Evolutionary conservation across 2,329 filamentous ascomycete genomes (phyloP).

Genomic region (Dothiorella sarmentorum): DNA sequence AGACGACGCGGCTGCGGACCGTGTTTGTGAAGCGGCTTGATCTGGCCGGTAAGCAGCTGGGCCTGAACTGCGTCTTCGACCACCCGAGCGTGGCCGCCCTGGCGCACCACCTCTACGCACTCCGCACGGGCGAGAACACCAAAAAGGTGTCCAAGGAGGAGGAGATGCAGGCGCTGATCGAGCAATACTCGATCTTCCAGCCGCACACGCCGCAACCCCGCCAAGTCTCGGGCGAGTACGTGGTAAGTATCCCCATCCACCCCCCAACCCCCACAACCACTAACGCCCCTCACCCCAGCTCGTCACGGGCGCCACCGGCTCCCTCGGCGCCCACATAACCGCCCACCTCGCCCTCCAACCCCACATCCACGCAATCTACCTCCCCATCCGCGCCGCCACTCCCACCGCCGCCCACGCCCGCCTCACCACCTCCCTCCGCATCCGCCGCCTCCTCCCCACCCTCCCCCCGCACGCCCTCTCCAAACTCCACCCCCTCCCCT

Average conservation of each 20-base stretch:
- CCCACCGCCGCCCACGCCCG: conserved; percentile 34
- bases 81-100: conserved; percentile 49
- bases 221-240: conserved; percentile 20
- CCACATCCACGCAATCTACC: conserved; percentile 45
- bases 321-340: conserved; percentile 59
- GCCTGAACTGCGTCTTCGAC: conserved; percentile 60
- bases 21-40: conserved; percentile 52
- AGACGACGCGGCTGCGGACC: conserved; percentile 55
- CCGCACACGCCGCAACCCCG: conserved; percentile 22
- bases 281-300: conserved; percentile 26
- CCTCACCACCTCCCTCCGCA: conserved; percentile 33
- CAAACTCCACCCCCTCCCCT: conserved; percentile 38
- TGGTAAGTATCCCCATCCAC: conserved; percentile 6
- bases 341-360: conserved; percentile 30
- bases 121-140: conserved; percentile 39
- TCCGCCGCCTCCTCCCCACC: conserved; percentile 34
- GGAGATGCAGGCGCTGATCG: conserved; percentile 47
- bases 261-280: conserved; percentile 21
- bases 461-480: conserved; percentile 25
- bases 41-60: conserved; percentile 44
- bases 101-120: conserved; percentile 43
- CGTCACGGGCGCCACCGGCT: conserved; percentile 64
- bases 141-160: conserved; percentile 37
- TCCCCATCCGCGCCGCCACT: conserved; percentile 49
- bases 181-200: conserved; percentile 43